phyloP scores from a whole-genome alignment of 75 land plant species.

The Cunninghamia lanceolata region DNA sequence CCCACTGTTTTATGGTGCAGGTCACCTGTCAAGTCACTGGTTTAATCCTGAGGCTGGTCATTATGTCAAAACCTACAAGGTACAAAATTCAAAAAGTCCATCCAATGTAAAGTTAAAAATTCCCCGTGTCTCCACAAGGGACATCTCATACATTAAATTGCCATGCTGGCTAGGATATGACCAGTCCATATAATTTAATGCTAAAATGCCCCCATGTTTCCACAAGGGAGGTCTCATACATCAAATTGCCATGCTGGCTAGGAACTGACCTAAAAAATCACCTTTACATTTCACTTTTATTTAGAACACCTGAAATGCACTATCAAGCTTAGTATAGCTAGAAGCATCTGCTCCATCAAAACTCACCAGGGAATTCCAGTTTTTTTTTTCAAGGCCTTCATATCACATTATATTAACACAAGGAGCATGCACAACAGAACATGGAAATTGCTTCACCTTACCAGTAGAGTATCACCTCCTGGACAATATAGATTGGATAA shows the following conservation, averaged over 20 bases:
- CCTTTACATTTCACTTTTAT: neutral
- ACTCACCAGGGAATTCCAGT: neutral
- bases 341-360: neutral
- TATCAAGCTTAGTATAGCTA: neutral
- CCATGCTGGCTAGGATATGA: neutral
- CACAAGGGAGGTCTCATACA: neutral
- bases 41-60: neutral
- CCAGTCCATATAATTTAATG: neutral
- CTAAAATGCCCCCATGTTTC: neutral
- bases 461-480: neutral
- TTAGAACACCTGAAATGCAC: neutral
- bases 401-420: neutral
- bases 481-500: neutral
- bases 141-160: neutral
- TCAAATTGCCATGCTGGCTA: neutral
- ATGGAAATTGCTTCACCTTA: neutral
- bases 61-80: neutral
- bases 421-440: neutral
- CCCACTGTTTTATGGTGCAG: neutral
- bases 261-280: neutral
- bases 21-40: neutral
- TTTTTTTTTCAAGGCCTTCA: neutral
- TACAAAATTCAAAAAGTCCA: neutral
- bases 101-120: neutral
- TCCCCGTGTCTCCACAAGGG: neutral